Evolutionary conservation across 2,329 filamentous ascomycete species (phyloP), one percentile per base, ranked within the genome.

Genomic region (Pezicula radicicola): DNA sequence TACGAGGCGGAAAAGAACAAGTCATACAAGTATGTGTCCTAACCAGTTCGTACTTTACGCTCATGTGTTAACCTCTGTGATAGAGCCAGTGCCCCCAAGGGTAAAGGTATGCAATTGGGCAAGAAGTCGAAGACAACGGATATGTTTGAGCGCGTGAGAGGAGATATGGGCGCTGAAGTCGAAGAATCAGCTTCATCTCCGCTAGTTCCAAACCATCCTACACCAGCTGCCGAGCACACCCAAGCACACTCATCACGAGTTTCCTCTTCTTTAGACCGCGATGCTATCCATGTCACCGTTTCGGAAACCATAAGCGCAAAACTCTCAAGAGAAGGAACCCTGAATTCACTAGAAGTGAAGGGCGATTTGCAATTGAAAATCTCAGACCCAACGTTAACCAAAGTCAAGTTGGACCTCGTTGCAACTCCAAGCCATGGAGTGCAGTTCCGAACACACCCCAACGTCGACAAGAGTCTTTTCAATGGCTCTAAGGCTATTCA

Each of bases 1-100:
- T 99, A 99, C 70, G 92, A 96, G 72, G 91, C 92, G 1, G 94
- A 96, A 72, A 97, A 97, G 84, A 97, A 96, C 76, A 96, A 96
- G 75, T 76, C 85, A 1, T 88, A 84, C 74, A 96, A 94, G 83
- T 89, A 77, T 58, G 83, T 67, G 10, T 41, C 42, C 19, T 18
- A 44, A 33, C 35, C 25, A 25, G 25, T 25, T 25, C 25, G 25
- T 15, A n/a, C 25, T 12, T 10, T 51, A 13, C 13, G 16, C 21
- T 19, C 18, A 16, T n/a, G 39, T 43, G 56, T 57, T 63, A 71
- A 60, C 70, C 55, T 27, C 44, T 54, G 37, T 53, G 58, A 45
- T 58, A 83, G 77, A 66, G 75, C 80, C 47, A 68, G 83, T 65
- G 83, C 89, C 47, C 82, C 87, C 54, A 91, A 95, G 74, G 91